phyloP scores from a whole-genome alignment of 2,329 filamentous ascomycete genomes.

The Juglanconis juglandina region DNA sequence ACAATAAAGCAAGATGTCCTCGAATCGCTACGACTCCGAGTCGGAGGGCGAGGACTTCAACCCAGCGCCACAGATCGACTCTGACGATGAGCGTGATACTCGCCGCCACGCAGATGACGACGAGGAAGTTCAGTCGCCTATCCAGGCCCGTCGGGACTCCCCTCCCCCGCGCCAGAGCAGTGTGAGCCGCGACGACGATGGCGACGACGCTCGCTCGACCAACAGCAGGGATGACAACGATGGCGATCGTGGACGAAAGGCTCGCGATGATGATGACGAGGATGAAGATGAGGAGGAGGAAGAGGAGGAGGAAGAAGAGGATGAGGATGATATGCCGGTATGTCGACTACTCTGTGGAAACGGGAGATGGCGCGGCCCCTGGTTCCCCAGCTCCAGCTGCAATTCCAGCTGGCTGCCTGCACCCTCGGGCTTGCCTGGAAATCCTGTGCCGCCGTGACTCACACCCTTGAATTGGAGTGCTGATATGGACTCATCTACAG shows the following conservation, averaged over 20 bases:
- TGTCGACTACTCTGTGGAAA: not conserved
- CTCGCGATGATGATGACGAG: constrained; percentile 33
- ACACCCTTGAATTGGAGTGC: not conserved
- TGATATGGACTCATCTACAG: constrained; percentile 29
- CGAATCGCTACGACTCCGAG: constrained; percentile 59
- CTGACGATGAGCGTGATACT: constrained; percentile 59
- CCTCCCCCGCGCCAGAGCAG: constrained; percentile 13
- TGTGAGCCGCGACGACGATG: constrained; percentile 25
- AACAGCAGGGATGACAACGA: constrained; percentile 8
- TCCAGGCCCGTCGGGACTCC: constrained; percentile 24
- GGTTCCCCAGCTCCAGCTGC: not conserved
- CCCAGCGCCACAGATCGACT: constrained; percentile 69
- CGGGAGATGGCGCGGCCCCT: too few species aligned
- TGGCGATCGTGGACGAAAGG: constrained; percentile 21
- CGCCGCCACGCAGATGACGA: constrained; percentile 31
- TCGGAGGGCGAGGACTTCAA: constrained; percentile 90
- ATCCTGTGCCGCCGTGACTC: not conserved
- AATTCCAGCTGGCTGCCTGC: not conserved
- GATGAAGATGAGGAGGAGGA: constrained; percentile 45
- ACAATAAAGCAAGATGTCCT: constrained; percentile 39
- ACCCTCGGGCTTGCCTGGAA: too few species aligned
- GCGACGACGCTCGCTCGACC: constrained; percentile 19
- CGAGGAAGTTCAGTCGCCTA: constrained; percentile 24
- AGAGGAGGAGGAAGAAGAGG: constrained; percentile 38
- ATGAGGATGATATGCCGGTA: constrained; percentile 22